Conservation (phyloP, 225 moss, liverwort and hornwort species). For the Antitrichia curtipendula region DNA sequence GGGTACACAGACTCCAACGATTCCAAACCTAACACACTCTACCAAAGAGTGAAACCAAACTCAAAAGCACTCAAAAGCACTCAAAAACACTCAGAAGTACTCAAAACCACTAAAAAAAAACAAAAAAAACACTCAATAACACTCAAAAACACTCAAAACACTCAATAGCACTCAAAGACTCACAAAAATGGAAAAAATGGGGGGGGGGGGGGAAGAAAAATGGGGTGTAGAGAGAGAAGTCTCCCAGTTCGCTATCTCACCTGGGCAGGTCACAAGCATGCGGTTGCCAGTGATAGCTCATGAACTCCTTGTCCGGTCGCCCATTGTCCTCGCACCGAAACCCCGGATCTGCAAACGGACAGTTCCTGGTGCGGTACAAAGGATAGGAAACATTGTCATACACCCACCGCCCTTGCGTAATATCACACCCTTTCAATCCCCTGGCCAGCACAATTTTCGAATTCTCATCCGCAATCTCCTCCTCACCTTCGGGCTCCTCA, state of each 20-base stretch:
- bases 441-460: neutral
- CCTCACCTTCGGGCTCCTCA: neutral
- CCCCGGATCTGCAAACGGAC: constrained; percentile 67
- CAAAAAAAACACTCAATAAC: too few species aligned
- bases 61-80: neutral
- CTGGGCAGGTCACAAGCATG: constrained; percentile 64
- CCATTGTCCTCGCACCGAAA: constrained; percentile 91
- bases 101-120: too few species aligned
- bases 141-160: neutral
- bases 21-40: neutral
- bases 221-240: neutral
- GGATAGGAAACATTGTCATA: constrained; percentile 60
- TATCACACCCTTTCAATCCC: constrained; percentile 6
- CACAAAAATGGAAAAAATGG: too few species aligned
- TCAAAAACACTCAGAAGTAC: too few species aligned
- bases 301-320: constrained; percentile 58
- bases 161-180: neutral
- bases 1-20: neutral
- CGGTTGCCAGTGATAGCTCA: constrained; percentile 83
- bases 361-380: constrained; percentile 55
- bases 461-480: neutral
- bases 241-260: neutral
- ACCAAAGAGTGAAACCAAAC: neutral
- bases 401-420: constrained; percentile 54
- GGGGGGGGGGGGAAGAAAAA: too few species aligned